Evolutionary conservation across 306 rosid species (phyloP).

Genomic region (Psophocarpus tetragonolobus): DNA sequence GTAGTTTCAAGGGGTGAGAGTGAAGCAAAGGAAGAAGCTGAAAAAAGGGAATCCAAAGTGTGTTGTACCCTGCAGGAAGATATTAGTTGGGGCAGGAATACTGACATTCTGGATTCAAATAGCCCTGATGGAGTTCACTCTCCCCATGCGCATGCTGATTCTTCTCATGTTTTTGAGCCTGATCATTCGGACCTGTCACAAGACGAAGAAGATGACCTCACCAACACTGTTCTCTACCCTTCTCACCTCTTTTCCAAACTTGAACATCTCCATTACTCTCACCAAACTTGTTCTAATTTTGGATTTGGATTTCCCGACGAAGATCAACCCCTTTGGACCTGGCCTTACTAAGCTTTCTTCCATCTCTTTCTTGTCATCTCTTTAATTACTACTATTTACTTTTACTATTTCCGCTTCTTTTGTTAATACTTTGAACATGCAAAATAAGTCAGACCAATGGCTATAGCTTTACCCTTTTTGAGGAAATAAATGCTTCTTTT

Average conservation of each 20-base stretch:
- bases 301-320: conserved; percentile 73
- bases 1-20: conserved; percentile 44
- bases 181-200: conserved; percentile 79
- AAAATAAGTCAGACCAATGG: conserved; percentile 27
- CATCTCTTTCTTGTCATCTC: too few relatives aligned
- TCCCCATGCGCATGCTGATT: conserved; percentile 50
- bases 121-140: conserved; percentile 73
- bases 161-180: conserved; percentile 59
- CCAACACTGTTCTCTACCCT: conserved; percentile 51
- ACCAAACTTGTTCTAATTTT: conserved; percentile 57
- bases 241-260: conserved; percentile 63
- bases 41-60: conserved; percentile 59
- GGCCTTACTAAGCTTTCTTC: conserved; percentile 51
- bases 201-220: conserved; percentile 72
- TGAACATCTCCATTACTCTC: conserved; percentile 62
- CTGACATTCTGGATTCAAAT: conserved; percentile 69
- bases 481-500: conserved; percentile 31
- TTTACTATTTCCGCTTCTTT: conserved; percentile 31
- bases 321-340: conserved; percentile 76
- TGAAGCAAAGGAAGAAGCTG: conserved; percentile 47
- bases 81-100: conserved; percentile 61
- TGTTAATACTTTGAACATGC: conserved; percentile 4
- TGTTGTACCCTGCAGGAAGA: conserved; percentile 61
- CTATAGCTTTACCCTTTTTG: conserved; percentile 25
- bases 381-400: too few relatives aligned